These are phyloP conservation scores for Endocarpon pusillum DNA, from an alignment of 495 filamentous ascomycete species.

Conservation along the genomic window DNA sequence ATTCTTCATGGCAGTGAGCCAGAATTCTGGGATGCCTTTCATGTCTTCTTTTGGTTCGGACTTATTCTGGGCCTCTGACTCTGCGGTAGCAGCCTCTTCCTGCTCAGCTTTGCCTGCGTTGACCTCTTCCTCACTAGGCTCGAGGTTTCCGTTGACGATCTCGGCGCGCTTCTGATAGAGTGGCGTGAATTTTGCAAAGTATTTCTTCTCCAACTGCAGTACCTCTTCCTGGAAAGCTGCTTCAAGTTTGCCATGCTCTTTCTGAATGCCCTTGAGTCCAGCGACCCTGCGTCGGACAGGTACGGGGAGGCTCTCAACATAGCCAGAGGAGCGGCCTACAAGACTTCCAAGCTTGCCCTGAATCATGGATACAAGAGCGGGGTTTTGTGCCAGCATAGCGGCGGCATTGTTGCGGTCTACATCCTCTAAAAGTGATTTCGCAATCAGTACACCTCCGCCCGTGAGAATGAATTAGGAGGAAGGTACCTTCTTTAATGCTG, in stretches of 20 bases:
- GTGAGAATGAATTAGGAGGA: slow-evolving; percentile 11
- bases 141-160: slow-evolving; percentile 75
- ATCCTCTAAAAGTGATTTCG: too few relatives aligned
- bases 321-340: slow-evolving; percentile 89
- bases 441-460: too few relatives aligned
- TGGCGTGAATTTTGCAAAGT: slow-evolving; percentile 94
- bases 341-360: slow-evolving; percentile 87
- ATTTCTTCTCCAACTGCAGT: slow-evolving; percentile 95
- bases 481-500: slow-evolving; percentile 90
- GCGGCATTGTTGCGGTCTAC: slow-evolving; percentile 74
- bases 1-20: slow-evolving; percentile 99
- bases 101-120: slow-evolving; percentile 70
- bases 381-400: slow-evolving; percentile 85
- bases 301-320: slow-evolving; percentile 85
- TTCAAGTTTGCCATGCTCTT: slow-evolving; percentile 96
- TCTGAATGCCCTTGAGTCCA: slow-evolving; percentile 93
- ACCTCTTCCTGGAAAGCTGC: slow-evolving; percentile 97
- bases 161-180: slow-evolving; percentile 88
- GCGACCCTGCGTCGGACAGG: slow-evolving; percentile 82
- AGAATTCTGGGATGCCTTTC: slow-evolving; percentile 91
- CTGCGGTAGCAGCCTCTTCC: slow-evolving; percentile 27
- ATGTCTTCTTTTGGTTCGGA: slow-evolving; percentile 32
- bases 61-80: slow-evolving; percentile 25
- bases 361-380: slow-evolving; percentile 85
- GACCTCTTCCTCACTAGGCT: slow-evolving; percentile 76